Evolutionary conservation across 768 basidiomycete genomes (phyloP), one percentile per base, ranked within the genome.

Genomic region (Epithele typhae): DNA sequence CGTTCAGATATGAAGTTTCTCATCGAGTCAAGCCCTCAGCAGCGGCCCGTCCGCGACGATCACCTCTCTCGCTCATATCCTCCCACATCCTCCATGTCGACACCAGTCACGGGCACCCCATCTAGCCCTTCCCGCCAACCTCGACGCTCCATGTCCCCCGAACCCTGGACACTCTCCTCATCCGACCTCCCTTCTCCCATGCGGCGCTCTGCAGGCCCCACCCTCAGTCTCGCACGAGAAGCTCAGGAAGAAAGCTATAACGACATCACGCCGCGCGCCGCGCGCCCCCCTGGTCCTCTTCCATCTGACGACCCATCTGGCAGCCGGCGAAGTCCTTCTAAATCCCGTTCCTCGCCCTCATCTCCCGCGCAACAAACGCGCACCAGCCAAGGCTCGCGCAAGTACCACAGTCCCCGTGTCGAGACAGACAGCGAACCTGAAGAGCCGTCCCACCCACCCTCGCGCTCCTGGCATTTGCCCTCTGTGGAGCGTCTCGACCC

Each of bases 171-270:
- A 9, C 51, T 52, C 42, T 52, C 51, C 23, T 52, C 51, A 5
- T 52, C 51, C 21, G 51, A 52, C 18, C 46, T 52, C 45, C 51
- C 51, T 10, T 52, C 51, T 12, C 51, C 51, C 37, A 38, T 52
- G 40, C 41, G 46, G 37, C 33, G 45, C 14, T 45, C 51, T 6
- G 42, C 47, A 23, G 38, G 36, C 25, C 51, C 51, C 42, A 52
- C 47, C 45, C 51, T 52, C 19, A 34, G 37, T 33, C 45, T 52
- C 23, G 51, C 51, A 14, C 37, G 51, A 1, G 51, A 52, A 25
- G 46, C 46, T 6, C 43, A 46, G 25, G 51, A 52, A 30, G 51
- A 52, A 27, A 5, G 42, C 14, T 34, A 43, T 34, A 32, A 22
- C 15, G 37, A 45, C 14, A 22, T 30, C 27, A 30, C 27, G 27